Percentiles rank a stretch among this genome's conserved stretches.
Evolutionary conservation across 2,329 filamentous ascomycete species (phyloP).

Genomic region (Tolypocladium amazonense): DNA sequence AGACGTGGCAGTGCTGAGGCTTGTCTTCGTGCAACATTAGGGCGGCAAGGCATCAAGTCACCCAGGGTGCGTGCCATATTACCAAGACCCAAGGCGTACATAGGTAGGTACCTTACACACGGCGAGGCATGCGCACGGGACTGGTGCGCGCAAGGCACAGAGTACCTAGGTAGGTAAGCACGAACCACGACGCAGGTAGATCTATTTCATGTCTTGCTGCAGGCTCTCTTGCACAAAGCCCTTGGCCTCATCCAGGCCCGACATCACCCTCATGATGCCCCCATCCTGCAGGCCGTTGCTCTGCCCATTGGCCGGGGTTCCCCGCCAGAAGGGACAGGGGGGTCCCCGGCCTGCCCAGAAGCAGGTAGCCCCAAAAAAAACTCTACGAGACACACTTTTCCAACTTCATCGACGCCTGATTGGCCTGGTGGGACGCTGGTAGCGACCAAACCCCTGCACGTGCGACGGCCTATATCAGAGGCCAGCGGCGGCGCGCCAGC

Average conservation of each 20-base stretch:
- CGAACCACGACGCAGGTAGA: neutral
- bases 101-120: neutral
- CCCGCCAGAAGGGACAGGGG: neutral
- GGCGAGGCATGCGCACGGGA: neutral
- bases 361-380: neutral
- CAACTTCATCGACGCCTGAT: slow-evolving; percentile 24
- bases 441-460: slow-evolving; percentile 18
- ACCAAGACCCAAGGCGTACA: neutral
- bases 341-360: neutral
- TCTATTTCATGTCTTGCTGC: neutral
- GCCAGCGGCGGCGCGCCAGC: neutral
- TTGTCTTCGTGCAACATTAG: neutral
- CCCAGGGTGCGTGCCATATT: neutral
- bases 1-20: neutral
- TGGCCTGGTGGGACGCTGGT: slow-evolving; percentile 16
- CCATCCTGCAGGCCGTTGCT: neutral
- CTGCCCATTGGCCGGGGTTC: neutral
- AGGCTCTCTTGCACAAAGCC: no score
- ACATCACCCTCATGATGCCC: neutral
- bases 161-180: no score
- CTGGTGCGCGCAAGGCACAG: neutral
- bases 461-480: slow-evolving; percentile 23
- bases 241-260: no score
- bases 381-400: slow-evolving; percentile 10
- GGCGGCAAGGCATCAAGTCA: neutral